Base-by-base conservation (phyloP, 2,329 filamentous ascomycete species). In the Apiospora malaysiana region DNA sequence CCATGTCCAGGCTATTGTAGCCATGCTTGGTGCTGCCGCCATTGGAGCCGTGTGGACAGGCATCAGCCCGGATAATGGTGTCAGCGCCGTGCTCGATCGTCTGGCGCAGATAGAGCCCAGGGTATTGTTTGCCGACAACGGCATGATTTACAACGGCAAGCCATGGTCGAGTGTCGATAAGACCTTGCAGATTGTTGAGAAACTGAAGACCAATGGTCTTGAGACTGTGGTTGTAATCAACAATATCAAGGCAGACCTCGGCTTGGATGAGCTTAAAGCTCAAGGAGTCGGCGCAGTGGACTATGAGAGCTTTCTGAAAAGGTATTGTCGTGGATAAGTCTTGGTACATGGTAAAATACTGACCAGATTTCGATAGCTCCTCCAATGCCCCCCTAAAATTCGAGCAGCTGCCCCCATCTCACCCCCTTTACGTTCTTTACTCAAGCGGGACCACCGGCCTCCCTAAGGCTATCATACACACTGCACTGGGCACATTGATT, bases 381-480 rank as follows among this genome's bases (percentile, higher is more conserved):
- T 79, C 84, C 0, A 78, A 86, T 45, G 81, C 82, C 23, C 81
- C 82, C 70, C 86, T 91, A 63, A 81, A 79, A 27, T 98, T 98
- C 79, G 89, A 90, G 76, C 93, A 94, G 79, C 88, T 98, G 10
- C 88, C 90, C 0, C 91, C 96, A 1, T 93, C 95, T 25, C 94
- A 97, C 75, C 95, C 95, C 0, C 90, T 98, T 4, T 98, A 98
- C 78, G 94, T 99, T 65, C 87, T 98, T 45, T 99, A 97, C 82
- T 97, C 93, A 1, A 95, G 92, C 65, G 96, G 96, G 27, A 99
- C 96, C 0, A 98, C 96, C 0, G 89, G 89, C 18, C 83, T 91
- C 23, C 95, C 96, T 8, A 98, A 98, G 81, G 95, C 95, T 74
- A 98, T 99, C 74, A 92, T 98, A 1, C 96, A 99, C 80, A 95